These are phyloP conservation scores for Phytophthora litchii DNA, from an alignment of 352 stramenopile genomes.

Conservation along the genomic window DNA sequence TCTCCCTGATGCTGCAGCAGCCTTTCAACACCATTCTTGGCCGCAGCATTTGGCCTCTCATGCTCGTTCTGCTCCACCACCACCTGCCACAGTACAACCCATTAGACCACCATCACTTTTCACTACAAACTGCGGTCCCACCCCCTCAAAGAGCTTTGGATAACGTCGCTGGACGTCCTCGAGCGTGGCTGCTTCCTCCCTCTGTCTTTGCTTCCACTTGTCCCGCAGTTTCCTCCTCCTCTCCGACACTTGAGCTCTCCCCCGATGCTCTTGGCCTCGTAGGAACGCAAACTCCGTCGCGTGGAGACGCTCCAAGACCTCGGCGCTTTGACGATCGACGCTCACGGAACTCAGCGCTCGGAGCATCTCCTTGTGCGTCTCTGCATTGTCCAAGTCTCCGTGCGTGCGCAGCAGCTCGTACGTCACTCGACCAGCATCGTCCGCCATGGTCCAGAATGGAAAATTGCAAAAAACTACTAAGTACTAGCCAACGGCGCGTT, in stretches of 20 bases:
- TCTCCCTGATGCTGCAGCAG: background rate
- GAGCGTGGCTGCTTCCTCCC: conserved; percentile 36
- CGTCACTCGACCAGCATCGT: conserved; percentile 14
- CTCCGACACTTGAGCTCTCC: conserved; percentile 32
- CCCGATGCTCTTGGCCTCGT: conserved; percentile 21
- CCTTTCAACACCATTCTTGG: background rate
- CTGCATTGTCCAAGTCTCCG: conserved; percentile 24
- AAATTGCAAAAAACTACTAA: too few relatives aligned
- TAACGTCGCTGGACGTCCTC: conserved; percentile 44
- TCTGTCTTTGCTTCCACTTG: conserved; percentile 46
- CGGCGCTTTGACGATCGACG: conserved; percentile 31
- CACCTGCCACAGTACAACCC: conserved; percentile 18
- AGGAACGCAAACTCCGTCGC: conserved; percentile 49
- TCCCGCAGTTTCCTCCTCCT: conserved; percentile 43
- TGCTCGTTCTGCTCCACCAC: conserved; percentile 14
- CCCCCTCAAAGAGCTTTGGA: conserved; percentile 52
- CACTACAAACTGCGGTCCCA: conserved; percentile 12
- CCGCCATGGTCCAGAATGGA: conserved; percentile 10
- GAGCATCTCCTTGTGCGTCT: conserved; percentile 51
- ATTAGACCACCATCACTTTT: background rate
- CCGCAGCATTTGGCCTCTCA: conserved; percentile 4
- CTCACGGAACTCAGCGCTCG: conserved; percentile 34
- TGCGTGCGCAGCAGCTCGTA: conserved; percentile 44
- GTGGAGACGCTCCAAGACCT: conserved; percentile 50
- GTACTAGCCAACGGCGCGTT: too few relatives aligned